Evolutionary conservation across 768 basidiomycete species (phyloP), one percentile per base, ranked within the genome.

Genomic region (Rhizopogon vesiculosus): DNA sequence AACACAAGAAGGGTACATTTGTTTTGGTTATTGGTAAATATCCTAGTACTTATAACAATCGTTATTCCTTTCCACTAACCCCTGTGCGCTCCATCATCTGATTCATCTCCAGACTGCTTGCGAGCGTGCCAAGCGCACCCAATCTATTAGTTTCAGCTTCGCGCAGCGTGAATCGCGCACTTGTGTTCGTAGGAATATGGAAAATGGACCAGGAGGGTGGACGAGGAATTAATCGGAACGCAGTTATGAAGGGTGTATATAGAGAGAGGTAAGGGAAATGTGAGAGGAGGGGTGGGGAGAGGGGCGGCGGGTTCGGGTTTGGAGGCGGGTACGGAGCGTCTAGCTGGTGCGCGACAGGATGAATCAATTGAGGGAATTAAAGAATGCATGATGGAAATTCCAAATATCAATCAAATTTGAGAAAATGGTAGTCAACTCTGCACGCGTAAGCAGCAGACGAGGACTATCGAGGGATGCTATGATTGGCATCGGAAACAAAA

Each of bases 201-300:
- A 77, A 64, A 93, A 93, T 0, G 74, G 62, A 63, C 48, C 70
- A 64, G 60, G 64, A 56, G n/a, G 70, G 2, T 77, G 69, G 25
- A 78, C 66, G 5, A 77, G 69, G 15, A 83, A 72, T 1, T 85
- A 79, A 2, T 82, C 71, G 81, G 66, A 93, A 95, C 0, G 87
- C 77, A 10, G 89, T 88, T 51, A 94, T 78, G 63, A 92, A 93
- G 0, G 89, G 91, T 15, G 82, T 90, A 71, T 93, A 94, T 16
- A 94, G 75, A 3, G 91, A 92, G 16, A 94, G 77, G 66, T 93
- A 95, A 0, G 92, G 93, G 59, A 93, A 91, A 69, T 95, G 92
- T 1, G 87, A 79, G 38, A 88, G 77, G 39, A 95, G 78, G 25
- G 87, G 68, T 28, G 25, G 3, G 25, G 25, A 25, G 25, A 25